Conservation (phyloP, 2,329 filamentous ascomycete species). For the Penicillium paneum region DNA sequence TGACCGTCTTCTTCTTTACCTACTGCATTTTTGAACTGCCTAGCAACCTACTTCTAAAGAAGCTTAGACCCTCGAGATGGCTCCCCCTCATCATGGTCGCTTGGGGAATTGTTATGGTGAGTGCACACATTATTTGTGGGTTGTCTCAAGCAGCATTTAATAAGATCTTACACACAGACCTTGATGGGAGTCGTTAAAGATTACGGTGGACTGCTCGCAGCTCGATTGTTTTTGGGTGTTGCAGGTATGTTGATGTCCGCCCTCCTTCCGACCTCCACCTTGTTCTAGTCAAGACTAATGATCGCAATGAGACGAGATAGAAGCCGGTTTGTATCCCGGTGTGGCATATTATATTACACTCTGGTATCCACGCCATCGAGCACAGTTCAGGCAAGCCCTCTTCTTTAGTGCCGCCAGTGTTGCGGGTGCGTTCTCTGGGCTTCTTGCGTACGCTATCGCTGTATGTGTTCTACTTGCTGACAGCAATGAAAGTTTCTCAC, state of each 20-base stretch:
- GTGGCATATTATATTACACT: slow-evolving; percentile 46
- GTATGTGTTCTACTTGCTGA: slow-evolving; percentile 31
- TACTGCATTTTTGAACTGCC: slow-evolving; percentile 23
- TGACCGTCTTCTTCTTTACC: slow-evolving; percentile 32
- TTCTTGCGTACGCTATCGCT: slow-evolving; percentile 52
- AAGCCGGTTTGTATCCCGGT: slow-evolving; percentile 45
- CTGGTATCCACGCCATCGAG: slow-evolving; percentile 47
- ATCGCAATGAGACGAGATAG: slow-evolving; percentile 16
- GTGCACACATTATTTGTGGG: background rate
- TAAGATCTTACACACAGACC: slow-evolving; percentile 26
- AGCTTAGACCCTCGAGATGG: slow-evolving; percentile 28
- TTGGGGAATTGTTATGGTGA: slow-evolving; percentile 48
- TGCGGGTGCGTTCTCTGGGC: slow-evolving; percentile 52
- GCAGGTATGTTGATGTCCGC: slow-evolving; percentile 19
- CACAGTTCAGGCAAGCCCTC: slow-evolving; percentile 45
- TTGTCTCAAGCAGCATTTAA: background rate
- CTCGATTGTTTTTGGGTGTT: slow-evolving; percentile 47
- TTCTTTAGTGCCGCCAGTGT: slow-evolving; percentile 50
- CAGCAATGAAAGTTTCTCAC: slow-evolving; percentile 10
- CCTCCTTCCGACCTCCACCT: background rate
- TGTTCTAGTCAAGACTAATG: background rate
- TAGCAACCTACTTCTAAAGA: slow-evolving; percentile 23
- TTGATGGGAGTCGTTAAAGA: slow-evolving; percentile 49
- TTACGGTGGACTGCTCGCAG: slow-evolving; percentile 45
- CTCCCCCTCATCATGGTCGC: slow-evolving; percentile 34